Percentiles rank a stretch among this genome's conserved stretches.
Evolutionary conservation across 768 basidiomycete genomes (phyloP).

Genomic region (Leccinum sublutescens): DNA sequence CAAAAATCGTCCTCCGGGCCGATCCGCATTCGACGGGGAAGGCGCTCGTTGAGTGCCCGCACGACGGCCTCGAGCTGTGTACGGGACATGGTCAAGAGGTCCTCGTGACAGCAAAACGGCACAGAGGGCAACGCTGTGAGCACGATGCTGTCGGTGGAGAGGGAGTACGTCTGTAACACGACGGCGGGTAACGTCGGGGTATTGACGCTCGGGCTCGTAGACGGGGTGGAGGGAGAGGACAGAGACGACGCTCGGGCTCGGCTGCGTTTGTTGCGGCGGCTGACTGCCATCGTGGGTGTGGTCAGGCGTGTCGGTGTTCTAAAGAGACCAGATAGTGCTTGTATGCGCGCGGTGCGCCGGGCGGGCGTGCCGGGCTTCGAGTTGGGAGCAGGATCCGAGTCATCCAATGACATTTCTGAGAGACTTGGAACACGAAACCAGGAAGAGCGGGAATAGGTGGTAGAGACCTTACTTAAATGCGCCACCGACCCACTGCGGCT

Average conservation of each 20-base stretch:
- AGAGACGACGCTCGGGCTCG: slow-evolving; percentile 9
- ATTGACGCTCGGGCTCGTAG: slow-evolving; percentile 4
- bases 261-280: slow-evolving; percentile 22
- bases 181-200: slow-evolving; percentile 35
- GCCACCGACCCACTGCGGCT: slow-evolving; percentile 4
- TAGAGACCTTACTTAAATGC: slow-evolving; percentile 5
- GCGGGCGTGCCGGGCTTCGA: slow-evolving; percentile 9
- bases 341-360: slow-evolving; percentile 11
- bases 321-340: slow-evolving; percentile 20
- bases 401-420: slow-evolving; percentile 11
- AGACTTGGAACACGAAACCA: background rate
- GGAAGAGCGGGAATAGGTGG: background rate
- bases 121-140: slow-evolving; percentile 57
- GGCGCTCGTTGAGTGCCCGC: slow-evolving; percentile 49
- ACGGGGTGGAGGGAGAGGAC: slow-evolving; percentile 8
- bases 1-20: slow-evolving; percentile 35
- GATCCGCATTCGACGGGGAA: slow-evolving; percentile 54
- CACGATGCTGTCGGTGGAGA: slow-evolving; percentile 50
- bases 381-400: background rate
- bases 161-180: slow-evolving; percentile 59
- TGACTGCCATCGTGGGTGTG: slow-evolving; percentile 19
- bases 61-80: slow-evolving; percentile 53
- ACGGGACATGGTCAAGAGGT: slow-evolving; percentile 63
- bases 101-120: slow-evolving; percentile 76
- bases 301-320: slow-evolving; percentile 25